Evolutionary conservation across 1,284 basidiomycete species (phyloP), one percentile per base, ranked within the genome.

Genomic region (Cryptococcus neoformans): DNA sequence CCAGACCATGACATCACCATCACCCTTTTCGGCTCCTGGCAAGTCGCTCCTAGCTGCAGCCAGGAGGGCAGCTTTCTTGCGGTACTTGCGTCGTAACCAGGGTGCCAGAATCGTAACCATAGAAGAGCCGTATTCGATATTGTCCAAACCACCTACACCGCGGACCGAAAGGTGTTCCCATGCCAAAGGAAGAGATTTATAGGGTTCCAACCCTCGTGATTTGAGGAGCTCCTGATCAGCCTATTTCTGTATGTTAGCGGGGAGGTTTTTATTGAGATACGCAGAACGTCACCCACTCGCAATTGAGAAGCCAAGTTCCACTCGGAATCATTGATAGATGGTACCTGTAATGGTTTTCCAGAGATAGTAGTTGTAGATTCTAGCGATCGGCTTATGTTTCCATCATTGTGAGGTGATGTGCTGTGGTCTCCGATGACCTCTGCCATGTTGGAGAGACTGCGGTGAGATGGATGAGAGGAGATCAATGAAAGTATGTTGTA

Each of bases 161-260:
- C 69, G 61, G 4, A 73, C 62, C 1, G 62, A 67, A 11, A 73
- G 66, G 58, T 70, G 56, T 49, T 68, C 53, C 55, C 63, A 70
- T 6, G 67, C 60, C 4, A 73, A 60, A 4, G 63, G 49, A 34
- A 73, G 59, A 16, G 64, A 57, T 9, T 58, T 59, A 37, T 55
- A 39, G 16, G 58, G 42, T 38, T 59, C 36, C 1, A 63, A 34
- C 40, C 55, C 47, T 11, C 60, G 48, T 12, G 62, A 62, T 50
- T 55, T 38, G 17, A 61, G 53, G 4, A 64, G 55, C 12, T 48
- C 37, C 48, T 66, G 64, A 51, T 68, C 62, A 21, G 39, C 21
- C 66, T 68, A 47, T 6, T 12, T 16, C 16, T 9, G 16, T 12
- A 12, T 42, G 40, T 42, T 16, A 42, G 40, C 8, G 12, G 28